These are phyloP conservation scores for Planoprotostelium fungivorum DNA, from an alignment of 78 protist species.

Conservation along the genomic window DNA sequence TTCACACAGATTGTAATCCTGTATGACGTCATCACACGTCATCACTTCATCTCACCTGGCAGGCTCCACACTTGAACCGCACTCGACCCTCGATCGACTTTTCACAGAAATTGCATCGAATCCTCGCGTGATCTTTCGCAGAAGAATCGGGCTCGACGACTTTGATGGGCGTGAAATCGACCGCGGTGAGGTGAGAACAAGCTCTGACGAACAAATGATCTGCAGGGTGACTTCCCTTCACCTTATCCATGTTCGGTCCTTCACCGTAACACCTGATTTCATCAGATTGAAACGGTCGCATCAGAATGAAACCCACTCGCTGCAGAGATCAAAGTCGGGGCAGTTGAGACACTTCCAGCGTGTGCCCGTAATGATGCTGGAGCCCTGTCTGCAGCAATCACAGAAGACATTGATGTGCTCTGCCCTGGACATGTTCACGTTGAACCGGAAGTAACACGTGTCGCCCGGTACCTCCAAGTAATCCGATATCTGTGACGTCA, in stretches of 20 bases:
- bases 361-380: background rate
- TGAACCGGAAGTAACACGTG: background rate
- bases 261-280: background rate
- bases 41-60: background rate
- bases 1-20: background rate
- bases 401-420: background rate
- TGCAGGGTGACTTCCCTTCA: background rate
- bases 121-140: background rate
- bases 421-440: background rate
- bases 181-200: background rate
- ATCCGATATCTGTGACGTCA: background rate
- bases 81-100: background rate
- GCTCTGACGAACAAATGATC: background rate
- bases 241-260: background rate
- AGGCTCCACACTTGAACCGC: background rate
- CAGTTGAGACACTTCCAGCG: background rate
- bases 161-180: background rate
- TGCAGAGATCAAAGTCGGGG: background rate
- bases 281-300: too few relatives aligned
- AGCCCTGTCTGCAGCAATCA: background rate
- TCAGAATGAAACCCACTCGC: background rate
- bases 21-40: background rate
- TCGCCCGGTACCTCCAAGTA: background rate
- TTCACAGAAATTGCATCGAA: background rate
- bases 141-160: background rate